Evolutionary conservation across 169 alveolate genomes (phyloP).

Genomic region (Babesia ovata): DNA sequence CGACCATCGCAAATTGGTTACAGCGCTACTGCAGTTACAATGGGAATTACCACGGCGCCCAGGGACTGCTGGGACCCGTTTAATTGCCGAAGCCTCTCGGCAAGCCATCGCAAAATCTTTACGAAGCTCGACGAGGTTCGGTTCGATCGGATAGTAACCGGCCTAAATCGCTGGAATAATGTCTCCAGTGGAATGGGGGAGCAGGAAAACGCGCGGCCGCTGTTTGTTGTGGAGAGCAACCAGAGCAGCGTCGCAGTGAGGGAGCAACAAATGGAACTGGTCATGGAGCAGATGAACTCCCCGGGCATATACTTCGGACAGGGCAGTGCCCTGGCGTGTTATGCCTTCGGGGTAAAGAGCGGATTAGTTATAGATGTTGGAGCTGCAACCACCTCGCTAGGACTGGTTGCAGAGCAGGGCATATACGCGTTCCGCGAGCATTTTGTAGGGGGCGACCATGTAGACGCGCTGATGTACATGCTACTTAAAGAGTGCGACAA

Average conservation of each 20-base stretch:
- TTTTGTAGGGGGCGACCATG: slow-evolving; percentile 59
- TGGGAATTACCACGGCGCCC: slow-evolving; percentile 12
- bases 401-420: slow-evolving; percentile 24
- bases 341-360: slow-evolving; percentile 86
- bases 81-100: slow-evolving; percentile 24
- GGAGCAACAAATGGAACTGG: slow-evolving; percentile 82
- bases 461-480: slow-evolving; percentile 37
- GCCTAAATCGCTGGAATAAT: slow-evolving; percentile 7
- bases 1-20: neutral
- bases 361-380: slow-evolving; percentile 90
- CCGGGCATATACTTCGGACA: slow-evolving; percentile 89
- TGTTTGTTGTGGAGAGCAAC: slow-evolving; percentile 36
- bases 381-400: slow-evolving; percentile 66
- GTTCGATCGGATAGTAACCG: neutral
- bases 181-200: slow-evolving; percentile 48
- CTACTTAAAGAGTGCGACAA: slow-evolving; percentile 10
- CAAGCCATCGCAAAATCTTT: slow-evolving; percentile 5
- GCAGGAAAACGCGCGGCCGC: slow-evolving; percentile 18
- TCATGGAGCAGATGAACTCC: slow-evolving; percentile 86
- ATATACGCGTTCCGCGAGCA: slow-evolving; percentile 24
- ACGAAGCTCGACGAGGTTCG: neutral
- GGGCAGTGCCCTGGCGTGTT: slow-evolving; percentile 85
- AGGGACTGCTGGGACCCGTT: slow-evolving; percentile 61
- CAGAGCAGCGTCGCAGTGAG: slow-evolving; percentile 70
- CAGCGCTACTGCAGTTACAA: neutral